Conservation (phyloP, 768 basidiomycete genomes). For the Russula vinacea region DNA sequence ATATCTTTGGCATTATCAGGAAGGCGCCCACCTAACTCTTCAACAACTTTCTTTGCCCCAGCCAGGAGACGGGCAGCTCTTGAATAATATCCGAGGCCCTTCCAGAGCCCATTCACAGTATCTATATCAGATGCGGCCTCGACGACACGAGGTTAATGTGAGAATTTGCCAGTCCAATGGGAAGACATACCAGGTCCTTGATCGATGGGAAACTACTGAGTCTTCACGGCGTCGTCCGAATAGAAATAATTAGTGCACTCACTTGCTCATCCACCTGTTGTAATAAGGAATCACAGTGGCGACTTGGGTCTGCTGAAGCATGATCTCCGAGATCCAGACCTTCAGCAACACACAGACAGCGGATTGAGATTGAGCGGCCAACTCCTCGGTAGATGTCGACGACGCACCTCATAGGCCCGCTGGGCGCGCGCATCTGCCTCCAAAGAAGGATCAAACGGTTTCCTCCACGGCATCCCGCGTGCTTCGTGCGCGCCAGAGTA, state of each 20-base stretch:
- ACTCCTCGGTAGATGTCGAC: not conserved
- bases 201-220: conserved; percentile 74
- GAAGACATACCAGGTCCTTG: conserved; percentile 56
- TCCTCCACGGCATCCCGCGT: conserved; percentile 93
- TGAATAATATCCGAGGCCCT: conserved; percentile 88
- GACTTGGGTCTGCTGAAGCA: conserved; percentile 97
- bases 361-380: not conserved
- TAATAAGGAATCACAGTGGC: conserved; percentile 93
- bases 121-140: conserved; percentile 73
- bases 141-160: conserved; percentile 11
- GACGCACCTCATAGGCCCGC: conserved; percentile 82
- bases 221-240: not conserved
- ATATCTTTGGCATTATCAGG: conserved; percentile 79
- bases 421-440: conserved; percentile 64
- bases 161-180: not conserved
- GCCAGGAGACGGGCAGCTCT: conserved; percentile 76
- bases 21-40: conserved; percentile 61
- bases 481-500: conserved; percentile 61
- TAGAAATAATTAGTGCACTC: conserved; percentile 32
- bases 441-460: conserved; percentile 56
- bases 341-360: conserved; percentile 32
- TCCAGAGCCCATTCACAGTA: conserved; percentile 86
- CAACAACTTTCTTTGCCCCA: conserved; percentile 78
- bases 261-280: conserved; percentile 82
- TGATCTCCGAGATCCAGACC: conserved; percentile 92